phyloP scores from a whole-genome alignment of 2,329 filamentous ascomycete species.

The Catunica adiposa region DNA sequence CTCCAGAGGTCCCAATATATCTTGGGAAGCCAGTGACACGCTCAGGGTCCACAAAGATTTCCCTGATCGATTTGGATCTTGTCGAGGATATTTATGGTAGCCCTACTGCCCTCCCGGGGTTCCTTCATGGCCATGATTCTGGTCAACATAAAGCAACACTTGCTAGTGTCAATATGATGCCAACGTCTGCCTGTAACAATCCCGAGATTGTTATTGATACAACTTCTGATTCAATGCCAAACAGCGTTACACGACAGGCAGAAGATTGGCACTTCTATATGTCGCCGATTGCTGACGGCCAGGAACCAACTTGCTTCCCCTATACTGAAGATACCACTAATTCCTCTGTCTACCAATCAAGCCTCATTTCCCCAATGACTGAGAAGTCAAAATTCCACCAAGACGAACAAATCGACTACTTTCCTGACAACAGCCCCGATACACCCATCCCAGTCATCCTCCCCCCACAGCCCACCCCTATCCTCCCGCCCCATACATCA shows the following conservation, averaged over 20 bases:
- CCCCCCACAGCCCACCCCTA: background rate
- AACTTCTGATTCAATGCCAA: background rate
- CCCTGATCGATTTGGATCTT: slow-evolving; percentile 47
- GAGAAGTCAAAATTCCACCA: background rate
- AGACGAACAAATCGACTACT: background rate
- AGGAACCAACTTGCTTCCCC: background rate
- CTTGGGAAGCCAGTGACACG: slow-evolving; percentile 33
- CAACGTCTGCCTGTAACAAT: background rate
- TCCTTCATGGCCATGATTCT: background rate
- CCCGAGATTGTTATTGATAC: background rate
- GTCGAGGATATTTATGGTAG: slow-evolving; percentile 28
- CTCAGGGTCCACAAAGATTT: slow-evolving; percentile 36
- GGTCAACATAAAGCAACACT: too few relatives aligned
- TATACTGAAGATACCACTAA: background rate
- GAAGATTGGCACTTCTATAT: background rate
- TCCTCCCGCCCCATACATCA: too few relatives aligned
- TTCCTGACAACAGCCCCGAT: background rate
- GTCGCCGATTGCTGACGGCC: background rate
- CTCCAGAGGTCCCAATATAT: slow-evolving; percentile 19
- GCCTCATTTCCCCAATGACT: background rate
- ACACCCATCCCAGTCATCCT: background rate
- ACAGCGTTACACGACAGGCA: background rate
- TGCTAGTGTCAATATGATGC: too few relatives aligned
- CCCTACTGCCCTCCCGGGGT: background rate
- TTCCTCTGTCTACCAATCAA: background rate